phyloP scores from a whole-genome alignment of 345 rosid species.

The Orychophragmus violaceus region DNA sequence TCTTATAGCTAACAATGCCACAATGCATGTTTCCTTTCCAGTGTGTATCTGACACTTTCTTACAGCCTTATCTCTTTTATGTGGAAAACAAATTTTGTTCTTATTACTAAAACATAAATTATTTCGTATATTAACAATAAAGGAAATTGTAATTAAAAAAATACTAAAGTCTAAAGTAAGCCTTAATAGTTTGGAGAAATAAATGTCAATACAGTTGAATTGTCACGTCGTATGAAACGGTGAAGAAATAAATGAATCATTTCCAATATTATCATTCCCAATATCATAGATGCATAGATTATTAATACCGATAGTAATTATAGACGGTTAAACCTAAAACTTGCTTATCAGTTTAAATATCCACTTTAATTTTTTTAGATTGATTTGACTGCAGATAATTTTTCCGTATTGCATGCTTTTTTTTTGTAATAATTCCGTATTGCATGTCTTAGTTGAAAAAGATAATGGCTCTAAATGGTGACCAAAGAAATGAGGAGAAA shows the following conservation, averaged over 20 bases:
- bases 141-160: not conserved
- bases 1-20: conserved; percentile 27
- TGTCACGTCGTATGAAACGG: conserved; percentile 21
- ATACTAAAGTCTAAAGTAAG: not conserved
- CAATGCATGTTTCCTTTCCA: conserved; percentile 32
- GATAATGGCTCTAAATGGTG: too few species aligned
- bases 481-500: too few species aligned
- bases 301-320: not conserved
- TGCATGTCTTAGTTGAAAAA: not conserved
- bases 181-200: not conserved
- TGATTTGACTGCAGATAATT: not conserved
- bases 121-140: not conserved
- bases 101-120: conserved; percentile 13
- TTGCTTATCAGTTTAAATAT: not conserved
- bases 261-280: too few species aligned
- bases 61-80: conserved; percentile 26
- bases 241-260: conserved; percentile 3
- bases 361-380: not conserved
- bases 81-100: conserved; percentile 12
- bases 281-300: not conserved
- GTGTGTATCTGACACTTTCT: conserved; percentile 25
- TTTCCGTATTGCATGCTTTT: not conserved
- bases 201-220: conserved; percentile 13
- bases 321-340: not conserved
- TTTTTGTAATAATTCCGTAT: not conserved